A percentile compares a stretch with the other conserved stretches of the same genome.
Conservation (phyloP, 1,284 basidiomycete genomes). For the Chalciporus sp. region DNA sequence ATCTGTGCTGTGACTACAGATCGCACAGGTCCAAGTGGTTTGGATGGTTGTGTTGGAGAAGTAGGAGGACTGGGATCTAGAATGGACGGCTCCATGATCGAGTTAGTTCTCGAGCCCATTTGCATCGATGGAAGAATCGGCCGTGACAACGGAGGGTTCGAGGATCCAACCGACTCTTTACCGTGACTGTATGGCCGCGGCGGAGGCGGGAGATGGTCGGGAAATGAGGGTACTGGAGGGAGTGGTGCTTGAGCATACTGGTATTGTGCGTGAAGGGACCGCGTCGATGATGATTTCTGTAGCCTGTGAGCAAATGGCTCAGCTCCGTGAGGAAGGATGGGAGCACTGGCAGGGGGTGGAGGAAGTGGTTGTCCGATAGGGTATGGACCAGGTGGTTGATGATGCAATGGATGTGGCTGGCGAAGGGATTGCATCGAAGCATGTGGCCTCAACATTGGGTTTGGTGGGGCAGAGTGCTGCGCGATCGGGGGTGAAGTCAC, state of each 20-base stretch:
- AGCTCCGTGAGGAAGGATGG: slow-evolving; percentile 5
- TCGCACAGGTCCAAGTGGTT: slow-evolving; percentile 66
- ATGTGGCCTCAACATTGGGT: slow-evolving; percentile 22
- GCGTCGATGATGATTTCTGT: slow-evolving; percentile 61
- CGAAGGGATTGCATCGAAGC: slow-evolving; percentile 29
- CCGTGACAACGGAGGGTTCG: slow-evolving; percentile 52
- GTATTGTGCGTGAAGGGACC: slow-evolving; percentile 60
- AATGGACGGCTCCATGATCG: slow-evolving; percentile 53
- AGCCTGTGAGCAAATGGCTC: slow-evolving; percentile 43
- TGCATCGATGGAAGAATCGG: slow-evolving; percentile 65
- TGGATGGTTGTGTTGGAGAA: slow-evolving; percentile 66
- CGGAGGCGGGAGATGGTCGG: slow-evolving; percentile 42
- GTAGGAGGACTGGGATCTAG: slow-evolving; percentile 76
- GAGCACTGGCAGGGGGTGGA: slow-evolving; percentile 8
- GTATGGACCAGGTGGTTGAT: slow-evolving; percentile 25
- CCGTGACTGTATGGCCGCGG: slow-evolving; percentile 26
- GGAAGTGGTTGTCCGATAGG: slow-evolving; percentile 12
- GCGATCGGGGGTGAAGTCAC: slow-evolving; percentile 19
- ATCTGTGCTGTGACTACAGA: slow-evolving; percentile 86
- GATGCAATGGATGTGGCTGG: slow-evolving; percentile 25
- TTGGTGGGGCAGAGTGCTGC: slow-evolving; percentile 15
- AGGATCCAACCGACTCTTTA: slow-evolving; percentile 21
- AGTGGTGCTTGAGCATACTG: slow-evolving; percentile 40
- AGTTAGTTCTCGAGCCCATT: slow-evolving; percentile 50
- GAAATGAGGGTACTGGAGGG: slow-evolving; percentile 52